Conservation (phyloP, 176 grass and related monocot species). For the Tillandsia fasciculata region DNA sequence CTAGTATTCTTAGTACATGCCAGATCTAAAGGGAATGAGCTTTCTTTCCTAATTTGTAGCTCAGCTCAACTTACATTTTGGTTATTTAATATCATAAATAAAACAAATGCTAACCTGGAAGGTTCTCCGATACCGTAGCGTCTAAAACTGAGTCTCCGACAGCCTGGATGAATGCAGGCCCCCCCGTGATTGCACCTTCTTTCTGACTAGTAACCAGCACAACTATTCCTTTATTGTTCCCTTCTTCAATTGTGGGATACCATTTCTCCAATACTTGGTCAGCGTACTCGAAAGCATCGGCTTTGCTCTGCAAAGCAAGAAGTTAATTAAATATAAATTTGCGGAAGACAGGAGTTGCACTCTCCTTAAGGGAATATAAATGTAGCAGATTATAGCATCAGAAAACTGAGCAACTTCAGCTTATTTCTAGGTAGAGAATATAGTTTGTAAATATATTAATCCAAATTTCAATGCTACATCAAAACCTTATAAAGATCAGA, state of each 20-base stretch:
- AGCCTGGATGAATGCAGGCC: conserved; percentile 70
- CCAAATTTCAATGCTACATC: neutral
- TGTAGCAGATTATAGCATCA: neutral
- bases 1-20: too few relatives aligned
- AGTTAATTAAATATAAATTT: neutral
- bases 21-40: too few relatives aligned
- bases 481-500: too few relatives aligned
- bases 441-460: neutral
- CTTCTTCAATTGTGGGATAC: conserved; percentile 88
- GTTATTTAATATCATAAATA: neutral
- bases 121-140: conserved; percentile 83
- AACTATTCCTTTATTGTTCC: conserved; percentile 90
- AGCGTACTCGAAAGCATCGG: conserved; percentile 97
- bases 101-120: conserved; percentile 42
- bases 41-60: too few relatives aligned
- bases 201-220: conserved; percentile 97
- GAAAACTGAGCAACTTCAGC: neutral
- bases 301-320: conserved; percentile 65
- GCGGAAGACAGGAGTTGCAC: neutral
- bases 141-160: conserved; percentile 72
- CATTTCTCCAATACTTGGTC: conserved; percentile 98
- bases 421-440: neutral
- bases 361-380: neutral
- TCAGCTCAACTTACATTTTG: too few relatives aligned
- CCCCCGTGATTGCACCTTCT: conserved; percentile 93